These are phyloP conservation scores for Panicum hallii DNA, from an alignment of 202 grass and related monocot genomes.

Conservation along the genomic window DNA sequence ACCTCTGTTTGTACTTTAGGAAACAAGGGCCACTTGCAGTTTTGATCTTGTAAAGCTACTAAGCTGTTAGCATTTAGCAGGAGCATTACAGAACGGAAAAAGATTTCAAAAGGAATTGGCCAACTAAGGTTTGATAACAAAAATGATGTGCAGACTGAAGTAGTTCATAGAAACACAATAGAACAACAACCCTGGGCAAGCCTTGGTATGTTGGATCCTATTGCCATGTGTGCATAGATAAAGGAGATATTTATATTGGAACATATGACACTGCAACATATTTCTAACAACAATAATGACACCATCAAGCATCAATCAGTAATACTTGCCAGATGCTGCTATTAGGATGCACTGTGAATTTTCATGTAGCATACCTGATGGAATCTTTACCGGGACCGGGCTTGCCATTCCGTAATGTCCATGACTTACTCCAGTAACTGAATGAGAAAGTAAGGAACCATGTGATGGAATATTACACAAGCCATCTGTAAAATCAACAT, in stretches of 20 bases:
- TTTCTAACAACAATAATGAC: constrained; percentile 15
- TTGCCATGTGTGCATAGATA: background rate
- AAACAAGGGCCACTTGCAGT: background rate
- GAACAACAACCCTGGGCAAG: background rate
- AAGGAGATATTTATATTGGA: background rate
- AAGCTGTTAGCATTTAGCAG: background rate
- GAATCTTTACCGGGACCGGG: constrained; percentile 30
- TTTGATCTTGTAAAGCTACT: background rate
- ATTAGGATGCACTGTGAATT: background rate
- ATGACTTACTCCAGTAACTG: constrained; percentile 37
- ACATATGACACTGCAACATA: background rate
- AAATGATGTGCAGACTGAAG: background rate
- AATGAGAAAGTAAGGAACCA: background rate
- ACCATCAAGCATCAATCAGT: background rate
- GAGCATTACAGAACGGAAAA: background rate
- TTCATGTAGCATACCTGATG: constrained; percentile 19
- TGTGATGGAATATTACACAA: background rate
- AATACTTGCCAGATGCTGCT: background rate
- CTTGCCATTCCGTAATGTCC: constrained; percentile 33
- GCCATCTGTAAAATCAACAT: background rate
- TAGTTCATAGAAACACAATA: background rate
- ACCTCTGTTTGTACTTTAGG: background rate
- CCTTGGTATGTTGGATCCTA: background rate
- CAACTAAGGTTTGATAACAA: background rate
- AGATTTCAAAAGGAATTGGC: background rate